Percentiles rank a stretch among this genome's conserved stretches.
Evolutionary conservation across 2,329 filamentous ascomycete genomes (phyloP).

Genomic region (Fusarium agapanthi): DNA sequence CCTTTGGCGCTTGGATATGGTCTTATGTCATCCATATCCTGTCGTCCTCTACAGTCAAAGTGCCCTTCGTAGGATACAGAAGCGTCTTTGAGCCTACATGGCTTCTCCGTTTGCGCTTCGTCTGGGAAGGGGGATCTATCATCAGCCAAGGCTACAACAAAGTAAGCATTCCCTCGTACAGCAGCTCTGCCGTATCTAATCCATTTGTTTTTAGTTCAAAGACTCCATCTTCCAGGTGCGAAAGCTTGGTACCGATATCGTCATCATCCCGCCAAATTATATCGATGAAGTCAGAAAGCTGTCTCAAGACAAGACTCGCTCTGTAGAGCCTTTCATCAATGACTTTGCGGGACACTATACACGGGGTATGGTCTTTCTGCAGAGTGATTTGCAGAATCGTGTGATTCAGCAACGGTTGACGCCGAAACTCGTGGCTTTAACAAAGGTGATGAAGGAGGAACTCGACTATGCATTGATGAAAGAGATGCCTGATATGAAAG

Average conservation of each 20-base stretch:
- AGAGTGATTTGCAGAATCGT: not conserved
- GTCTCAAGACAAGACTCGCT: not conserved
- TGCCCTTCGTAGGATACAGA: not conserved
- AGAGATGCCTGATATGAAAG: not conserved
- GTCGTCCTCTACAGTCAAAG: not conserved
- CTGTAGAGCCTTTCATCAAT: not conserved
- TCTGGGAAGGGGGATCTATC: not conserved
- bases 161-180: not conserved
- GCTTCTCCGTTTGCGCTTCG: not conserved
- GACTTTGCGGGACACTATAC: not conserved
- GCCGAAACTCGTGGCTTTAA: not conserved
- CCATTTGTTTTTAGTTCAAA: rapidly evolving
- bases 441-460: not conserved
- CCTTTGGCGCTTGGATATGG: not conserved
- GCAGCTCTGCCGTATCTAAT: rapidly evolving
- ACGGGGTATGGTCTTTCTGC: not conserved
- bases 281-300: not conserved
- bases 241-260: not conserved
- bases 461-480: not conserved
- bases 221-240: not conserved
- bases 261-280: not conserved
- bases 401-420: not conserved
- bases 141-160: not conserved
- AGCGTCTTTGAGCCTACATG: not conserved
- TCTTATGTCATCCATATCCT: not conserved